Conservation (phyloP, 768 basidiomycete genomes). For the Lactarius pseudohatsudake region DNA sequence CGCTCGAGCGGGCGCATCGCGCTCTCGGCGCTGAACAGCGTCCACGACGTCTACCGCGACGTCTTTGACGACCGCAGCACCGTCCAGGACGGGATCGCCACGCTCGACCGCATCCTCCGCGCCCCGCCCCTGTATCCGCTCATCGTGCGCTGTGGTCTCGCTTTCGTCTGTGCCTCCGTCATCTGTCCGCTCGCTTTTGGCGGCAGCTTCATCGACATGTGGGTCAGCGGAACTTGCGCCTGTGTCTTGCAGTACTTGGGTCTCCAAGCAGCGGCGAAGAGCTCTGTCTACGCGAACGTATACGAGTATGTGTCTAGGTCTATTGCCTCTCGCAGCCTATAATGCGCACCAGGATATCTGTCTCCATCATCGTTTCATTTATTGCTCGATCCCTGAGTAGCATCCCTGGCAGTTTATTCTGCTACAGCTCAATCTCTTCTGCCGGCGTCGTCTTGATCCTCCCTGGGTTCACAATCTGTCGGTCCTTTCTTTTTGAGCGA, state of each 20-base stretch:
- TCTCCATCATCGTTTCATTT: conserved; percentile 82
- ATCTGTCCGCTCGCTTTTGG: conserved; percentile 85
- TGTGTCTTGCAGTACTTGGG: conserved; percentile 76
- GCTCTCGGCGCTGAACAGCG: conserved; percentile 75
- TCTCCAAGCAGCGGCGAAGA: conserved; percentile 79
- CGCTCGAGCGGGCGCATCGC: conserved; percentile 79
- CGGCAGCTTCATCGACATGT: conserved; percentile 80
- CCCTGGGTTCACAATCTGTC: conserved; percentile 81
- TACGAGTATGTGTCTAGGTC: conserved; percentile 67
- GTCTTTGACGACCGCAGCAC: conserved; percentile 83
- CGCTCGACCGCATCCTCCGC: conserved; percentile 61
- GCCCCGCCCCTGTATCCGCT: conserved; percentile 69
- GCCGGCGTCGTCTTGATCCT: conserved; percentile 89
- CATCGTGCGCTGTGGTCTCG: conserved; percentile 64
- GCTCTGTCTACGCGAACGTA: conserved; percentile 90
- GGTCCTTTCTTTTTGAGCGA: conserved; percentile 34
- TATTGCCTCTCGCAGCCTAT: not conserved
- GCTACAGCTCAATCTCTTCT: conserved; percentile 87
- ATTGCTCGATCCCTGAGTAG: conserved; percentile 76
- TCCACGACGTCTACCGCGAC: conserved; percentile 81
- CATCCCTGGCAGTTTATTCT: conserved; percentile 73
- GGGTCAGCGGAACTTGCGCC: conserved; percentile 70
- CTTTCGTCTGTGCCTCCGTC: conserved; percentile 74
- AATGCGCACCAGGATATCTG: conserved; percentile 60
- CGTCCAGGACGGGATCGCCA: conserved; percentile 67